phyloP scores from a whole-genome alignment of 2,329 filamentous ascomycete genomes.

The Colletotrichum cordylinicola region DNA sequence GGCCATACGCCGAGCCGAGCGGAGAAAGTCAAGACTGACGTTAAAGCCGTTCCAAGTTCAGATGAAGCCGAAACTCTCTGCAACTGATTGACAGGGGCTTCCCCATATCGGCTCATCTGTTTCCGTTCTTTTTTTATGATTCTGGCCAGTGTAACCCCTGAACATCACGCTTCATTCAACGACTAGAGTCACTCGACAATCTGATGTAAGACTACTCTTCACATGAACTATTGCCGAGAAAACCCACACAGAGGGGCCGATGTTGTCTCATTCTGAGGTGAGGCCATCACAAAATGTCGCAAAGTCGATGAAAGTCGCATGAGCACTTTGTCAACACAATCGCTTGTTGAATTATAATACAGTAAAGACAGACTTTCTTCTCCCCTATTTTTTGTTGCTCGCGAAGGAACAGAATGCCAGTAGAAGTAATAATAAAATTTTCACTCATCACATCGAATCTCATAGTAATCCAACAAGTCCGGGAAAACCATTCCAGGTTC shows the following conservation, averaged over 20 bases:
- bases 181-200: neutral
- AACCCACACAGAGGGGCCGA: neutral
- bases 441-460: slow-evolving; percentile 10
- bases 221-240: neutral
- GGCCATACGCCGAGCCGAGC: neutral
- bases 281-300: neutral
- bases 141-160: neutral
- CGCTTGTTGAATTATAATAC: neutral
- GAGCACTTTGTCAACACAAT: neutral
- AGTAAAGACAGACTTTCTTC: neutral
- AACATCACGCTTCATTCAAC: neutral
- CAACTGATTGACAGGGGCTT: neutral
- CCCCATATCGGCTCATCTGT: neutral
- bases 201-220: neutral
- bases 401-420: neutral
- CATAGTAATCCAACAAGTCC: neutral
- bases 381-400: neutral
- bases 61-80: neutral
- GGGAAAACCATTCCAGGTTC: neutral
- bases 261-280: neutral
- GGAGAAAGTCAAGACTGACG: neutral
- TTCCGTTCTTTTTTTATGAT: neutral
- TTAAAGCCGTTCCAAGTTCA: neutral
- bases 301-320: neutral
- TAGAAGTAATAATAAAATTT: neutral